These are phyloP conservation scores for Wallacemonas collosoma DNA, from an alignment of 208 protist genomes.

Conservation along the genomic window DNA sequence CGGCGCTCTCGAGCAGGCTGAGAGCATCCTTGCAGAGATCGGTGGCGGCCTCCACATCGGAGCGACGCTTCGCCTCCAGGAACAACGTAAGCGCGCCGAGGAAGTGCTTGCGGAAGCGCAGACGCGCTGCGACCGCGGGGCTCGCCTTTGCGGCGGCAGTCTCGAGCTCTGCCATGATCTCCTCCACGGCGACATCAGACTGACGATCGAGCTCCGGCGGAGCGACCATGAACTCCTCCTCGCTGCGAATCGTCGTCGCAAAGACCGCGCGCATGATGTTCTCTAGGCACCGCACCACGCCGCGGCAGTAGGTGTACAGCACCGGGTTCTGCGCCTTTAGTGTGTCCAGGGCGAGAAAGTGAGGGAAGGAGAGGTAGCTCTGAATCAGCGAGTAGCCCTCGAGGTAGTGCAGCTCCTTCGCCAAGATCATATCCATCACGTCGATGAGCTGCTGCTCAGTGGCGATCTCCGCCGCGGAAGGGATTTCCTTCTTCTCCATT, in stretches of 20 bases:
- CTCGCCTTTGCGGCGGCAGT: constrained; percentile 32
- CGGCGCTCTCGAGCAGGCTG: constrained; percentile 38
- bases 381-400: constrained; percentile 69
- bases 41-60: constrained; percentile 58
- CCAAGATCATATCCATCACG: constrained; percentile 77
- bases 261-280: constrained; percentile 62
- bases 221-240: constrained; percentile 81
- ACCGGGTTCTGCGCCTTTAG: constrained; percentile 64
- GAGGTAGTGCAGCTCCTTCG: constrained; percentile 69
- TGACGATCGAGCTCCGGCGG: constrained; percentile 63
- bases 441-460: constrained; percentile 52
- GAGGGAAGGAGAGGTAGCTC: constrained; percentile 75
- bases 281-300: constrained; percentile 60
- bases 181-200: constrained; percentile 48
- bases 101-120: constrained; percentile 73
- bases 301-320: constrained; percentile 77
- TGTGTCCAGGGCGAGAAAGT: constrained; percentile 66
- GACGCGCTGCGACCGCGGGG: constrained; percentile 48
- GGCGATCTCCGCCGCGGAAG: constrained; percentile 42
- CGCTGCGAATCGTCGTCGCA: constrained; percentile 71
- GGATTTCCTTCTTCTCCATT: constrained; percentile 46
- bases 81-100: constrained; percentile 55
- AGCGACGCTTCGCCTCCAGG: constrained; percentile 41
- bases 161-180: constrained; percentile 70
- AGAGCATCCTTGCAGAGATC: constrained; percentile 48